Base-by-base conservation (phyloP, 805 yeast species). In the Dipodascus geniculatus region DNA sequence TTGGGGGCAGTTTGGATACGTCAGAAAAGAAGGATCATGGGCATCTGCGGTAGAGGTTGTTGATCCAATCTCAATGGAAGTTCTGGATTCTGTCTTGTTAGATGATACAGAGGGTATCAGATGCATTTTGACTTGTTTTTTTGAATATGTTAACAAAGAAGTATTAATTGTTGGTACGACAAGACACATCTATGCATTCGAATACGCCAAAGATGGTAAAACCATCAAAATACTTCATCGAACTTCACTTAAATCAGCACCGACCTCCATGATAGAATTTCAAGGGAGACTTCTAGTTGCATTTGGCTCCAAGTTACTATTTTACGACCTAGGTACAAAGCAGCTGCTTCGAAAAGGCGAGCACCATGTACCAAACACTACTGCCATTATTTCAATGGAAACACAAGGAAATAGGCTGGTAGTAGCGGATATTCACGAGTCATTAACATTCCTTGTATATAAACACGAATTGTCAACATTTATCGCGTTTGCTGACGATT, bases 311-410 rank as follows among this genome's bases (percentile, higher is more conserved):
- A 65, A 68, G 50, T 60, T 91, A 50, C 68, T 85, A 35, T 58
- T 86, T 6, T 89, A 77, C 63, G 90, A 82, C 23, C 57, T 88
- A 24, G 99, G 99, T 1, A 74, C 74, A 60, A 85, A 83, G 58
- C 97, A 90, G 63, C 70, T 91, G 42, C 71, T 93, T 54, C 75
- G 83, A 54, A 87, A 86, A 64, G 71, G 84, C 0, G 76, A 81
- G 3, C 64, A 77, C 1, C 65, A 61, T 2, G 58, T 85, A 6
- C 51, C 42, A 17, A 35, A 53, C 28, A 64, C 75, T 14, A 70
- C 73, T 2, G 73, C 73, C 49, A 80, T 88, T 17, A 77, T 78
- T 14, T 73, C 75, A n/a, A 42, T 91, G 2, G 68, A 70, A 24
- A 72, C 79, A 48, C 75, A 77, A 51, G 85, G 85, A 0, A 69